Evolutionary conservation across 2,329 filamentous ascomycete genomes (phyloP), one percentile per base, ranked within the genome.

Genomic region (Myriangium duriaei): DNA sequence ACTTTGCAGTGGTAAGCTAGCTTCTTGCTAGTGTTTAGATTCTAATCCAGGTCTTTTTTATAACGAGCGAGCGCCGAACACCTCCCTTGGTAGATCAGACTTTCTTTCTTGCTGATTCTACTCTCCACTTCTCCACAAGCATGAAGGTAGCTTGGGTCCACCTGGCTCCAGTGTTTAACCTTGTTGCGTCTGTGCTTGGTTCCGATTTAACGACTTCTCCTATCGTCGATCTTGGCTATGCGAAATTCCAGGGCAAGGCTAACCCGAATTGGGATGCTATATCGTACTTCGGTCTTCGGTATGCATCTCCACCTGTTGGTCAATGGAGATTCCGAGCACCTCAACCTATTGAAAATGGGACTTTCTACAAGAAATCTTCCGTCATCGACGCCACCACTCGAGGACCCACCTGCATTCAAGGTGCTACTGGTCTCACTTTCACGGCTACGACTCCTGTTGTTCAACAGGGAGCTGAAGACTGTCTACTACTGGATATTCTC

Each of bases 401-500:
- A 3, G 47, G 46, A 3, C 49, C 51, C 11, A 40, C 43, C 13
- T 58, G 56, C 34, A 45, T 53, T 9, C 53, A 55, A 41, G 49
- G 36, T 3, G 38, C 33, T 18, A 47, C 53, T 2, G 42, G 36
- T 14, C 44, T 47, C 32, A 15, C 11, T n/a, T 16, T 39, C 32
- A 31, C 24, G 6, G 33, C 35, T 17, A 32, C 28, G 37, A 32
- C 42, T 24, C 24, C 34, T 34, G 33, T 42, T 19, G 12, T 37
- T 34, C 18, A 46, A 21, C 18, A 38, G 11, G 52, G 55, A 4
- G 47, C 54, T 16, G 60, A 65, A 41, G 59, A 64, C 44, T 65
- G 61, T 43, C 40, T 64, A 32, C 55, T 59, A 21, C 42, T 63
- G 28, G 61, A 64, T 37, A 56, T 63, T 4, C 56, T 55, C 39